Conservation (phyloP, 495 filamentous ascomycete species). For the Clavariopsis aquatica region DNA sequence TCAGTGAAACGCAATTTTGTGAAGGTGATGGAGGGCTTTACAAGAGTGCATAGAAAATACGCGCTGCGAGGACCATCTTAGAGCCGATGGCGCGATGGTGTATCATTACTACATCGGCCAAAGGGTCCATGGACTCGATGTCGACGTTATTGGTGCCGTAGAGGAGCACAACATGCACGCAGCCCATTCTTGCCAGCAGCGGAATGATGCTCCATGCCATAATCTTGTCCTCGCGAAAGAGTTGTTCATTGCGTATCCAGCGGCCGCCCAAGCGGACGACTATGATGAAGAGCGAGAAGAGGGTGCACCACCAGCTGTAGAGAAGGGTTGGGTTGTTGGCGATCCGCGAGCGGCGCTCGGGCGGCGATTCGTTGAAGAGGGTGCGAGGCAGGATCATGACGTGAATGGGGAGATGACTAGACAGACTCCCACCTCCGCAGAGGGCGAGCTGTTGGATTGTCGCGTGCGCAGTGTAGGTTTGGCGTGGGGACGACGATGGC, state of each 20-base stretch:
- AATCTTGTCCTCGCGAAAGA: slow-evolving; percentile 85
- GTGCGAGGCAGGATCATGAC: slow-evolving; percentile 31
- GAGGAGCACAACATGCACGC: slow-evolving; percentile 79
- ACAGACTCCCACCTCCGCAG: slow-evolving; percentile 38
- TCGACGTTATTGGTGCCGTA: slow-evolving; percentile 86
- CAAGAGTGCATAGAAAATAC: slow-evolving; percentile 71
- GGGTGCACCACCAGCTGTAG: slow-evolving; percentile 92
- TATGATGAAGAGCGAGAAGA: slow-evolving; percentile 79
- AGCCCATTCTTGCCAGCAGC: slow-evolving; percentile 75
- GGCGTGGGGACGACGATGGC: neutral
- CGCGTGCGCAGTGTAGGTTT: slow-evolving; percentile 21
- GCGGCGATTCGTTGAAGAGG: slow-evolving; percentile 30
- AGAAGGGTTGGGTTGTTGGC: slow-evolving; percentile 54
- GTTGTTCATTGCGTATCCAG: slow-evolving; percentile 73
- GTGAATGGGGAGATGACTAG: neutral
- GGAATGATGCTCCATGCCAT: slow-evolving; percentile 81
- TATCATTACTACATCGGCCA: slow-evolving; percentile 45
- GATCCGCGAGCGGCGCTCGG: slow-evolving; percentile 29
- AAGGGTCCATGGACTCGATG: slow-evolving; percentile 45
- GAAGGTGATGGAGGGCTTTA: slow-evolving; percentile 44
- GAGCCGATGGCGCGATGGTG: slow-evolving; percentile 60
- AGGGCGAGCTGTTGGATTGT: slow-evolving; percentile 37
- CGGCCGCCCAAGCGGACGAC: slow-evolving; percentile 73
- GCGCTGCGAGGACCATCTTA: slow-evolving; percentile 62
- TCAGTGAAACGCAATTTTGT: slow-evolving; percentile 3